A percentile compares a stretch with the other conserved stretches of the same genome.
Evolutionary conservation across 73 alveolate species (phyloP).

Genomic region (Paramecium sexaurelia): DNA sequence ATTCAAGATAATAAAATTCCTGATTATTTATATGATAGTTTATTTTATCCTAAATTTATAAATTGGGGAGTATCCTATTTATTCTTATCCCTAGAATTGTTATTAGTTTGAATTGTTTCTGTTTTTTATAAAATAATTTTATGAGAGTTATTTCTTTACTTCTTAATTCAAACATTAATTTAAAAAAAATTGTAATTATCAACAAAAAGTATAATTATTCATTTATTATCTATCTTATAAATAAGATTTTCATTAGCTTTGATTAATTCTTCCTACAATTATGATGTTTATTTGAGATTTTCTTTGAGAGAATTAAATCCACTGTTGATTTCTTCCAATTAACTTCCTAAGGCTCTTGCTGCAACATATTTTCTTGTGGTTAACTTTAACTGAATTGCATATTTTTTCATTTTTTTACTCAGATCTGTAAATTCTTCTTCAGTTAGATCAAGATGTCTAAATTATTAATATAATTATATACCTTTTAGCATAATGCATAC

Average conservation of each 20-base stretch:
- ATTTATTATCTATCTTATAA: neutral
- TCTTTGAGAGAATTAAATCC: slow-evolving; percentile 46
- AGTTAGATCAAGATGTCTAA: neutral
- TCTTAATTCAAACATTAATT: no score
- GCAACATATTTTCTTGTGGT: slow-evolving; percentile 51
- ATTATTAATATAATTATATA: neutral
- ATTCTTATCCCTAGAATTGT: no score
- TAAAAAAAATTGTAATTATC: no score
- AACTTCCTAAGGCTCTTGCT: slow-evolving; percentile 31
- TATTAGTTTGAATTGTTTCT: no score
- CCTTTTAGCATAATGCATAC: slow-evolving; percentile 53
- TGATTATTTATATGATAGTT: no score
- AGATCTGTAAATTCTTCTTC: neutral
- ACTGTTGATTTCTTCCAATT: slow-evolving; percentile 24
- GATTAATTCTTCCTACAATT: neutral
- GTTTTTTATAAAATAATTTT: no score
- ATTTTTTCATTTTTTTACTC: slow-evolving; percentile 22
- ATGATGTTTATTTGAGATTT: neutral
- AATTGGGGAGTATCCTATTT: no score
- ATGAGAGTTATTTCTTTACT: no score
- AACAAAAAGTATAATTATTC: neutral
- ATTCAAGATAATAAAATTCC: no score
- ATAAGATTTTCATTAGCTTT: slow-evolving; percentile 21
- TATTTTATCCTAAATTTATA: no score
- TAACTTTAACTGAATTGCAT: neutral